A percentile compares a stretch with the other conserved stretches of the same genome.
Evolutionary conservation across 2,329 filamentous ascomycete species (phyloP).

Genomic region (Aspergillus udagawae): DNA sequence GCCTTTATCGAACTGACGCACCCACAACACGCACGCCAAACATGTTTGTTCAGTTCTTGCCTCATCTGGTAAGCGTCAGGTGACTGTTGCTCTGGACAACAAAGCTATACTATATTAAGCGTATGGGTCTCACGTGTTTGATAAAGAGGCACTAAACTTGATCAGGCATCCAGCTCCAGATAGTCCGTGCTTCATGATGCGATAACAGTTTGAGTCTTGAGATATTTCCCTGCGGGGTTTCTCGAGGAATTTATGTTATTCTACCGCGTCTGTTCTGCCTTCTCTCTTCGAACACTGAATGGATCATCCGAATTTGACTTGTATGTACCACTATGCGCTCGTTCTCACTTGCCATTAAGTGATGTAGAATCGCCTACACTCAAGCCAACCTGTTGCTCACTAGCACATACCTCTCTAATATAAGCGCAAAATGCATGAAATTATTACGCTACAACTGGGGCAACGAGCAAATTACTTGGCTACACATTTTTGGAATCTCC

Average conservation of each 20-base stretch:
- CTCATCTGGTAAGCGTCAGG: constrained; percentile 17
- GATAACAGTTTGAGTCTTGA: background rate
- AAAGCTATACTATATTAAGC: constrained; percentile 1
- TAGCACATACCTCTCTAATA: background rate
- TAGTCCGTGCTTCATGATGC: constrained; percentile 14
- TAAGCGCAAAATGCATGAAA: constrained; percentile 71
- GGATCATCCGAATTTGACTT: background rate
- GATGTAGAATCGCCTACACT: background rate
- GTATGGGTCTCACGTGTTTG: constrained; percentile 20
- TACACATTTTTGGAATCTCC: constrained; percentile 96
- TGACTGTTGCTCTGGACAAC: constrained; percentile 33
- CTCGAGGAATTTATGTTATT: background rate
- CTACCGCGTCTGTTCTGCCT: background rate
- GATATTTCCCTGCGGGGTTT: background rate
- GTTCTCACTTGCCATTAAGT: background rate
- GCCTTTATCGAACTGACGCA: constrained; percentile 23
- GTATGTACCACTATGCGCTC: background rate
- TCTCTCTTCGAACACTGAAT: background rate
- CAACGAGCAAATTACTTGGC: constrained; percentile 89
- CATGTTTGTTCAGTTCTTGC: constrained; percentile 25
- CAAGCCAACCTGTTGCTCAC: background rate
- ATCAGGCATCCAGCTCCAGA: background rate
- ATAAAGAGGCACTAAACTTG: background rate
- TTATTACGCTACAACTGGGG: constrained; percentile 89
- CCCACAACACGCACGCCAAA: constrained; percentile 16